Base-by-base conservation (phyloP, 2,329 filamentous ascomycete genomes). In the Penicillium sp. region DNA sequence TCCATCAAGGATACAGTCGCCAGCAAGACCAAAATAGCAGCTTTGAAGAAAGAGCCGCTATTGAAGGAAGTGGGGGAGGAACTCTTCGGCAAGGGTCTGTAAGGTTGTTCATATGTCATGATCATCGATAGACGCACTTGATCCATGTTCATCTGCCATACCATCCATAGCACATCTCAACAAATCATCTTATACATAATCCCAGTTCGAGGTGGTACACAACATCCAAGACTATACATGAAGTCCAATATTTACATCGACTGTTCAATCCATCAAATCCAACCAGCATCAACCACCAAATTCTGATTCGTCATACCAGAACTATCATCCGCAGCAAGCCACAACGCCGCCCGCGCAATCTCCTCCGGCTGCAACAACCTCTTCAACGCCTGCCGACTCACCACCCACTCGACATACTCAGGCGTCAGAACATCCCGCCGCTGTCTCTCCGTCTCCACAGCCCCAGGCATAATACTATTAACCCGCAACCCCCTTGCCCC, bases 1-100 rank as follows among this genome's bases (percentile, higher is more conserved):
- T 87, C 89, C 58, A 85, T 87, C 0, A 70, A 74, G 20, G 76
- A 76, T 2, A 80, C 76, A 0, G 70, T 94, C 1, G 41, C 71
- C 23, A 67, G 56, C 1, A 86, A 66, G 45, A 40, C 39, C 12
- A 44, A 82, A 63, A 71, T 72, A 42, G 68, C 70, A 37, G 53
- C 59, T 1, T 81, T 84, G 47, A 70, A 74, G 1, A 65, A 72
- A 9, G 74, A 84, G 60, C 65, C 69, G 35, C 60, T 87, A 30
- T 57, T 87, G 11, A 62, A 66, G 30, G 70, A 74, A 47, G 60
- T 75, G 36, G 67, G 66, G 1, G 54, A 61, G 18, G 65, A 69
- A 39, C 53, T 74, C 30, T 55, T 74, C 33, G 61, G 51, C 2
- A 69, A 61, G 37, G 66, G 65, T 3, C 20, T 63, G 16, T 54